A percentile compares a stretch with the other conserved stretches of the same genome.
Conservation (phyloP, 495 filamentous ascomycete genomes). For the Penicillium roqueforti region DNA sequence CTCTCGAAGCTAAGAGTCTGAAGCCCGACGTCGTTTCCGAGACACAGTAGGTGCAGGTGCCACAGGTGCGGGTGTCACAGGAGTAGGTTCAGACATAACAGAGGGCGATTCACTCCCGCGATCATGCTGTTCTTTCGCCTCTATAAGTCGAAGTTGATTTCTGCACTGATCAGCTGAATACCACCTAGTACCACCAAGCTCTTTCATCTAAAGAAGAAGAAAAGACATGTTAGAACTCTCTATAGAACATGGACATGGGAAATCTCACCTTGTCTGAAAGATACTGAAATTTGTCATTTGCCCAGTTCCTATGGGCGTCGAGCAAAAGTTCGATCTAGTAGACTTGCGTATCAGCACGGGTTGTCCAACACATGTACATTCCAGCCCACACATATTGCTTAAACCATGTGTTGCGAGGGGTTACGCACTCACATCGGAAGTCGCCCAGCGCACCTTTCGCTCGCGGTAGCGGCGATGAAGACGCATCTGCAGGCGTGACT, state of each 20-base stretch:
- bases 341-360: not conserved
- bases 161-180: slow-evolving; percentile 39
- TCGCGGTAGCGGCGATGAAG: slow-evolving; percentile 62
- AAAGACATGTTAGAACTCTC: not conserved
- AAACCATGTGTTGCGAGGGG: slow-evolving; percentile 2
- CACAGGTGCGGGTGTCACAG: too few relatives aligned
- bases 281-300: slow-evolving; percentile 47
- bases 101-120: slow-evolving; percentile 17
- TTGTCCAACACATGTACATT: slow-evolving; percentile 2
- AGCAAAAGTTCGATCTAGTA: slow-evolving; percentile 44
- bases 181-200: slow-evolving; percentile 30
- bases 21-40: slow-evolving; percentile 18
- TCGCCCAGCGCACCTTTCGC: slow-evolving; percentile 58
- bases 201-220: slow-evolving; percentile 29
- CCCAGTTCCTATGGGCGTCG: slow-evolving; percentile 46
- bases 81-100: slow-evolving; percentile 25
- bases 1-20: slow-evolving; percentile 1
- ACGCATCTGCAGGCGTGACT: slow-evolving; percentile 71
- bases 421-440: slow-evolving; percentile 58
- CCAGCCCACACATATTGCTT: slow-evolving; percentile 7
- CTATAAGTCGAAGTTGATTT: slow-evolving; percentile 32
- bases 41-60: slow-evolving; percentile 10
- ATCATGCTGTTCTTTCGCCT: slow-evolving; percentile 21
- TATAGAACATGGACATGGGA: not conserved
- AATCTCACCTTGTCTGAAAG: slow-evolving; percentile 48